Evolutionary conservation across 2,329 filamentous ascomycete species (phyloP).

Genomic region (Alternaria rosae): DNA sequence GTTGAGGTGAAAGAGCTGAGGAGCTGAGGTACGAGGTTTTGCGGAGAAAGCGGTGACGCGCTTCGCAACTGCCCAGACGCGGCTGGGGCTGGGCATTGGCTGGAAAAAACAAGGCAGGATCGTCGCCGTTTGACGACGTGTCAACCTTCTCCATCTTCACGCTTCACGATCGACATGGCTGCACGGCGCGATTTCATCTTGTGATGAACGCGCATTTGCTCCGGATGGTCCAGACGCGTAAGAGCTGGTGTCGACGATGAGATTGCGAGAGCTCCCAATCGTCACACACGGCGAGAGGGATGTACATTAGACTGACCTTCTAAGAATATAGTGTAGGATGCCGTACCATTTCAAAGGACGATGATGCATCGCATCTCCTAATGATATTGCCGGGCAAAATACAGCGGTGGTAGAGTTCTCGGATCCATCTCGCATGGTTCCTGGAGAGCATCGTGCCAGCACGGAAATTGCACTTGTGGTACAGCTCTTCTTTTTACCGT

Average conservation of each 20-base stretch:
- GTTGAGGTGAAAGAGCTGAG: conserved; percentile 6
- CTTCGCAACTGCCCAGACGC: conserved; percentile 8
- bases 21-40: conserved; percentile 1
- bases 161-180: no score
- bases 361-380: background rate
- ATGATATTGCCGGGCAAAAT: rapidly evolving
- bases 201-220: background rate
- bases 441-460: background rate
- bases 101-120: conserved; percentile 6
- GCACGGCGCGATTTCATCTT: background rate
- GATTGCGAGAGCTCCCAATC: background rate
- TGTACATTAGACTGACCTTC: background rate
- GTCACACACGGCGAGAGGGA: no score
- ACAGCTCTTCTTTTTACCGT: background rate
- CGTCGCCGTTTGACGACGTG: background rate
- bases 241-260: background rate
- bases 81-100: conserved; percentile 8
- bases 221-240: background rate
- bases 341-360: rapidly evolving
- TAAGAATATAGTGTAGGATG: background rate
- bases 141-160: background rate
- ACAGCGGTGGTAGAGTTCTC: background rate
- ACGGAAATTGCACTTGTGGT: background rate
- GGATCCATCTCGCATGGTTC: background rate
- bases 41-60: conserved; percentile 6